These are phyloP conservation scores for Picea abies DNA, from an alignment of 83 land plant genomes.

Conservation along the genomic window DNA sequence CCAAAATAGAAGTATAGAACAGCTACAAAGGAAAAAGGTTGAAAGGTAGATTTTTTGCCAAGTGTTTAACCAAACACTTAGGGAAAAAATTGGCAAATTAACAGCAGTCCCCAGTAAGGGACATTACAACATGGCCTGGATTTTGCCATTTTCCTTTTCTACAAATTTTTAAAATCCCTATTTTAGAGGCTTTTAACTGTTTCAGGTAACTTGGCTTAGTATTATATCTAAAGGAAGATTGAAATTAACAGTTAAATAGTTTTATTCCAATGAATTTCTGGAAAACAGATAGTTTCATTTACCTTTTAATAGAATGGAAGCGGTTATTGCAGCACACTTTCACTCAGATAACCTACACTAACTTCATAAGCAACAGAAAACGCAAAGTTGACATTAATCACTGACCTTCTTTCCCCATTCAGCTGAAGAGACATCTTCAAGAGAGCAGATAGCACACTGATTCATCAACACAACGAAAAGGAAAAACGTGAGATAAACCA, in stretches of 20 bases:
- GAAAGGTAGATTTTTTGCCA: too few relatives aligned
- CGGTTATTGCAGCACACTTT: not conserved
- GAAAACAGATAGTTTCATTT: not conserved
- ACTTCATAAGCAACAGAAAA: conserved; percentile 1
- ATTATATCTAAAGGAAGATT: not conserved
- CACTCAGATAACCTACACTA: too few relatives aligned
- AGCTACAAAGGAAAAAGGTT: too few relatives aligned
- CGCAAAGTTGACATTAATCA: not conserved
- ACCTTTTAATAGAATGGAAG: not conserved
- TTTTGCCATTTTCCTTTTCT: not conserved
- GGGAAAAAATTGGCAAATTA: too few relatives aligned
- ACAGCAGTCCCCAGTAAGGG: too few relatives aligned
- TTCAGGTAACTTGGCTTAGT: not conserved
- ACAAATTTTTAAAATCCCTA: not conserved
- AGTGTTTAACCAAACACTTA: too few relatives aligned
- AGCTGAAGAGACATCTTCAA: conserved; percentile 60
- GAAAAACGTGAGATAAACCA: not conserved
- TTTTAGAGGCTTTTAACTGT: too few relatives aligned
- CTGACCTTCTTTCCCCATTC: conserved; percentile 68
- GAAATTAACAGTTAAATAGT: not conserved
- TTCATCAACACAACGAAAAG: conserved; percentile 8
- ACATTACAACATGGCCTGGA: too few relatives aligned
- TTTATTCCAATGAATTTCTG: not conserved
- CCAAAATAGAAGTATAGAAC: too few relatives aligned
- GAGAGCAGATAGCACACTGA: conserved; percentile 86